A percentile compares a stretch with the other conserved stretches of the same genome.
phyloP scores from a whole-genome alignment of 108 stramenopile species.

The Discostella stelligeroides region DNA sequence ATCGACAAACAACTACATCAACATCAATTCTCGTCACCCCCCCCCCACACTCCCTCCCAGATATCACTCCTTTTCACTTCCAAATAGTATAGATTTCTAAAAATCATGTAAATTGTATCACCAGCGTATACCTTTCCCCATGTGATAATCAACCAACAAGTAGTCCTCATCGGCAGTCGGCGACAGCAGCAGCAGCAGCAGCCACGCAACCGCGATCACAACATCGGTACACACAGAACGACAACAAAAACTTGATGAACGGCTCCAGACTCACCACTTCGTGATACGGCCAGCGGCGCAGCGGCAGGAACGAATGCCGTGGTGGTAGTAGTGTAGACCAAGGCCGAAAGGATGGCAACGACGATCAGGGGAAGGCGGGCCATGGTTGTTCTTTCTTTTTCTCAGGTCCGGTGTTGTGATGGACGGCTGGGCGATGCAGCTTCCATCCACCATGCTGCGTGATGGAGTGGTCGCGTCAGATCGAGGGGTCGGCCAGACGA shows the following conservation, averaged over 20 bases:
- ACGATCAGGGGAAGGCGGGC: constrained; percentile 34
- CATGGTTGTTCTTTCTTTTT: constrained; percentile 13
- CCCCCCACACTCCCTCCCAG: too few relatives aligned
- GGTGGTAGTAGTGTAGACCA: too few relatives aligned
- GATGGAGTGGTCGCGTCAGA: not conserved
- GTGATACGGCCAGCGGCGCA: not conserved
- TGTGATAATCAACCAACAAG: too few relatives aligned
- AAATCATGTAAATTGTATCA: not conserved
- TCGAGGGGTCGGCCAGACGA: not conserved
- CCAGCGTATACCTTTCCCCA: too few relatives aligned
- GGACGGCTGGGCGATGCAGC: too few relatives aligned
- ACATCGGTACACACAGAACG: not conserved
- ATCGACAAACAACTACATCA: not conserved
- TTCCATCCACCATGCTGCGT: too few relatives aligned
- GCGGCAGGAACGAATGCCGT: constrained; percentile 40
- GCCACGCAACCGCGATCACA: too few relatives aligned
- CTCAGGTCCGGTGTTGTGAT: not conserved
- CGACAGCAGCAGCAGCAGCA: not conserved
- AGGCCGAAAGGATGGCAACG: constrained; percentile 42
- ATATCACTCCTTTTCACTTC: too few relatives aligned
- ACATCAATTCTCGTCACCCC: not conserved
- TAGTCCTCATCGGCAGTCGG: too few relatives aligned
- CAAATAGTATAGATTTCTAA: too few relatives aligned
- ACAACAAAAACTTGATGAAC: too few relatives aligned
- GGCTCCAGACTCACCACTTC: constrained; percentile 51